phyloP scores from a whole-genome alignment of 169 alveolate genomes.

The Eimeria sp. region DNA sequence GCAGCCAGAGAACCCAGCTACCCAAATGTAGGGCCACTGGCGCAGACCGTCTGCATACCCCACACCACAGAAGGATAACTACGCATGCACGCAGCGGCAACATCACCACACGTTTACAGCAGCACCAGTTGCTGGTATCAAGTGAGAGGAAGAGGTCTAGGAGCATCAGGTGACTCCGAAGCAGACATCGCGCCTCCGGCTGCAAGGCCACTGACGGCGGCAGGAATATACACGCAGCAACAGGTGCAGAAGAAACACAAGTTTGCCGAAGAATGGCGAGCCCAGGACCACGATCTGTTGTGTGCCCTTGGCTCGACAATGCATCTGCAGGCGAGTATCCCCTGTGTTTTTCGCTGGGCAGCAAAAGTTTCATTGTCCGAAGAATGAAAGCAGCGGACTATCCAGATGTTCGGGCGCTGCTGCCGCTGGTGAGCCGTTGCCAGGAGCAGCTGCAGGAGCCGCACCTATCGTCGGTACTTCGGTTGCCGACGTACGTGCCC shows the following conservation, averaged over 20 bases:
- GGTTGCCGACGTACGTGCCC: constrained; percentile 41
- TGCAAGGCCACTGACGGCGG: background rate
- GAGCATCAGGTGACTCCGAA: background rate
- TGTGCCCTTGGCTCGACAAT: constrained; percentile 17
- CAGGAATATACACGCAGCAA: background rate
- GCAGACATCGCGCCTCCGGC: background rate
- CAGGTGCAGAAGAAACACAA: background rate
- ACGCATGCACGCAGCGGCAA: background rate
- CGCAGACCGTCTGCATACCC: background rate
- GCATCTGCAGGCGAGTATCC: background rate
- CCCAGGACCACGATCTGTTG: background rate
- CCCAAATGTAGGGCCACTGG: background rate
- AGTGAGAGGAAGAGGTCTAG: background rate
- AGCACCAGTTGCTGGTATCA: background rate
- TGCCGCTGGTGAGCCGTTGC: constrained; percentile 79
- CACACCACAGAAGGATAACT: background rate
- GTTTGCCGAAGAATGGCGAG: background rate
- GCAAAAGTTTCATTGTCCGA: constrained; percentile 2
- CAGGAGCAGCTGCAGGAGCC: constrained; percentile 16
- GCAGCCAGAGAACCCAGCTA: background rate
- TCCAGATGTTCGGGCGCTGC: constrained; percentile 52
- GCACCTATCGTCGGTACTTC: background rate
- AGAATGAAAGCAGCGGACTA: constrained; percentile 70
- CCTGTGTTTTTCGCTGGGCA: background rate
- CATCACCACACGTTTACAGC: background rate